Evolutionary conservation across 2,329 filamentous ascomycete species (phyloP), one percentile per base, ranked within the genome.

Genomic region (Tolypocladium sp.): DNA sequence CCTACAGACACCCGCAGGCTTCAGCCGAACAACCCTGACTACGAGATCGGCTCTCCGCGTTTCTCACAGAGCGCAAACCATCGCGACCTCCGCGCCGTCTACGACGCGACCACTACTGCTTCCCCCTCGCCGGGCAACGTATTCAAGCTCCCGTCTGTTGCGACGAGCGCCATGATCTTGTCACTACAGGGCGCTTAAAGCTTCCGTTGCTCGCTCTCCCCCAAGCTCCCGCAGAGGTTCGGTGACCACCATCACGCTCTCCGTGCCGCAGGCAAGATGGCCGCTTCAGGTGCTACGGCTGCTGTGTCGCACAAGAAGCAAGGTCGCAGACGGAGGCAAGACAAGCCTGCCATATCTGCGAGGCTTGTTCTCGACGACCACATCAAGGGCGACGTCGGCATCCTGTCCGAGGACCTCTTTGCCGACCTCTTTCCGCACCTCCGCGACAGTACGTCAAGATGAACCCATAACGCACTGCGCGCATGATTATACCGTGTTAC

Each of bases 321-420:
- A 60, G 76, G 76, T 58, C 76, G 82, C 60, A 77, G 84, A 63
- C 79, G 84, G 56, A 77, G 83, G 58, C 79, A 84, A 64, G 85
- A 94, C 71, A 92, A 90, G 72, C 82, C 89, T 9, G 82, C 92
- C 51, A 81, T 96, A 60, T 82, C 90, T 60, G 92, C 91, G 59
- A 86, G 89, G 60, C 80, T 97, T 56, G 82, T 95, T 42, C 84
- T 97, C 59, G 92, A 96, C 73, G 89, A 92, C 70, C 88, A 89
- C 71, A 81, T 96, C 67, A 90, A 88, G 74, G 91, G 90, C 57
- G 91, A 96, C 70, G 82, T 92, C 62, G 94, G 92, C 63, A 83
- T 94, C 63, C 75, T 97, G 57, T 96, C 93, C 15, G 88, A 91
- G 67, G 91, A 96, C 72, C 80, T 99, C 57, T 91, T 92, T 68